phyloP scores from a whole-genome alignment of 441 rosid species.

The Populus hybrid region DNA sequence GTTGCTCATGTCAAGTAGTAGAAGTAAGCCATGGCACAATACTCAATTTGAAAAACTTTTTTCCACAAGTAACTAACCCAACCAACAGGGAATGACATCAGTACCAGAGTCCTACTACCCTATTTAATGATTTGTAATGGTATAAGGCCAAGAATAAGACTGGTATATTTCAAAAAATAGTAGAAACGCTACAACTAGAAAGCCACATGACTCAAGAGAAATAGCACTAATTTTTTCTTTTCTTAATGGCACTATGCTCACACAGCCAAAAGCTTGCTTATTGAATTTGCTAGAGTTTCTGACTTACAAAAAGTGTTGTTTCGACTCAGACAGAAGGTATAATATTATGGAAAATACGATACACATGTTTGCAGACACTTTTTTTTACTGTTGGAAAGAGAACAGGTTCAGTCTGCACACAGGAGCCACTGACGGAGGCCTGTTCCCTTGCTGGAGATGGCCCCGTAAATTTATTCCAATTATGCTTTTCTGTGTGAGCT shows the following conservation, averaged over 20 bases:
- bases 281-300: background rate
- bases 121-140: background rate
- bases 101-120: background rate
- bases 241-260: background rate
- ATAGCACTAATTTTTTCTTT: background rate
- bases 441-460: background rate
- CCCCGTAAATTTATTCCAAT: background rate
- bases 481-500: background rate
- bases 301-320: background rate
- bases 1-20: background rate
- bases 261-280: background rate
- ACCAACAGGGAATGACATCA: background rate
- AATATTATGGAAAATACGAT: background rate
- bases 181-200: background rate
- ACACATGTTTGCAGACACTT: background rate
- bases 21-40: background rate
- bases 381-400: background rate
- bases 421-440: background rate
- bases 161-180: background rate
- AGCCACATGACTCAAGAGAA: background rate
- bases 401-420: background rate
- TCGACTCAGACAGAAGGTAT: background rate
- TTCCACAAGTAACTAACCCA: background rate
- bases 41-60: background rate
- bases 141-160: background rate